Evolutionary conservation across 768 basidiomycete species (phyloP).

Genomic region (Russula lepida): DNA sequence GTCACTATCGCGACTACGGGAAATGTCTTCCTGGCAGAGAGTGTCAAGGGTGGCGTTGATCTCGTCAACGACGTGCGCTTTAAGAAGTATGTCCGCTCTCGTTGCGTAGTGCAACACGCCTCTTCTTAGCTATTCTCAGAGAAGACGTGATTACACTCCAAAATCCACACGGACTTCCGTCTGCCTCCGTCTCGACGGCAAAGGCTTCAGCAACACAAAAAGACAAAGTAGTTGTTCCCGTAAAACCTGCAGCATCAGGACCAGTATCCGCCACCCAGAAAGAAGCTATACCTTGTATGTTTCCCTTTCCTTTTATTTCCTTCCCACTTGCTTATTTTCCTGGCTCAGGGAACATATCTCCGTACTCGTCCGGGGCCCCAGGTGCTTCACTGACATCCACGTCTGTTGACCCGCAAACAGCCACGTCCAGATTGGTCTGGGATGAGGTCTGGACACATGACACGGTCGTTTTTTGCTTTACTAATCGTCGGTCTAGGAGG

Average conservation of each 20-base stretch:
- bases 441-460: constrained; percentile 56
- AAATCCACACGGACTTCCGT: constrained; percentile 74
- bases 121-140: constrained; percentile 31
- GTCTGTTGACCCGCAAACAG: constrained; percentile 67
- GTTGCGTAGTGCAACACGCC: constrained; percentile 4
- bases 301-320: neutral
- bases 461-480: neutral
- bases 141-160: constrained; percentile 91
- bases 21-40: constrained; percentile 90
- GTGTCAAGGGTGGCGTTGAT: constrained; percentile 78
- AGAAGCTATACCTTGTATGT: constrained; percentile 54
- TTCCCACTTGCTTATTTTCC: constrained; percentile 1
- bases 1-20: constrained; percentile 84
- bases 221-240: constrained; percentile 31
- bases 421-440: constrained; percentile 78
- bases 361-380: constrained; percentile 80
- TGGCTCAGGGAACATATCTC: constrained; percentile 78
- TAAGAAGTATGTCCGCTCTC: constrained; percentile 50
- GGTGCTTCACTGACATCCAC: constrained; percentile 95
- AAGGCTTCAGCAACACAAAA: constrained; percentile 26
- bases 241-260: constrained; percentile 21
- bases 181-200: constrained; percentile 38
- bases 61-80: constrained; percentile 79
- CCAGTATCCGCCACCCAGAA: constrained; percentile 23
- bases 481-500: constrained; percentile 48